phyloP scores from a whole-genome alignment of 1,284 basidiomycete genomes.

The Apiotrichum gamsii region DNA sequence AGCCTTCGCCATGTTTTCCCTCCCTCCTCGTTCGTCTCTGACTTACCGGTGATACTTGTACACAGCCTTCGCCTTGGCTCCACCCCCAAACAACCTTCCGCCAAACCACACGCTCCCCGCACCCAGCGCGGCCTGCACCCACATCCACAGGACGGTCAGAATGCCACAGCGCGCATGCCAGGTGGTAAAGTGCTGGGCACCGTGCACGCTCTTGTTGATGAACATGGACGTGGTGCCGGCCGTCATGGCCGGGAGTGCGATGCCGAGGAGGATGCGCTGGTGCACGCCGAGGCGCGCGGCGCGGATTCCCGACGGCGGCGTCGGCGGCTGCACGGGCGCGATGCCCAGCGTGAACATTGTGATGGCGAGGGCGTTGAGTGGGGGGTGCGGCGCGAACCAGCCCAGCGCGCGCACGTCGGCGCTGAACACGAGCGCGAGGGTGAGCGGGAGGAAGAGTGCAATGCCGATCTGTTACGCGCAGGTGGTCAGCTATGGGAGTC shows the following conservation, averaged over 20 bases:
- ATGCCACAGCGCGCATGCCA: slow-evolving; percentile 40
- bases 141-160: slow-evolving; percentile 30
- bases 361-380: slow-evolving; percentile 38
- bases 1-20: neutral
- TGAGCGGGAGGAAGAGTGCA: slow-evolving; percentile 33
- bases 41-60: slow-evolving; percentile 47
- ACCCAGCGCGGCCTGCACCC: slow-evolving; percentile 35
- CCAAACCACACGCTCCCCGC: slow-evolving; percentile 29
- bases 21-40: too few species aligned
- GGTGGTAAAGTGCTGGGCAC: slow-evolving; percentile 39
- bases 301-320: slow-evolving; percentile 20
- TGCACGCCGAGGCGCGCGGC: slow-evolving; percentile 34
- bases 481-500: slow-evolving; percentile 4
- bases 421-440: slow-evolving; percentile 31
- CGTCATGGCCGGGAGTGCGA: slow-evolving; percentile 33
- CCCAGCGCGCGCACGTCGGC: slow-evolving; percentile 19
- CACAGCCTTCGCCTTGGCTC: slow-evolving; percentile 30
- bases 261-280: slow-evolving; percentile 28
- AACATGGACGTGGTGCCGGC: slow-evolving; percentile 40
- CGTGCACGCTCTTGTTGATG: slow-evolving; percentile 42
- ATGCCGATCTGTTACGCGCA: slow-evolving; percentile 24
- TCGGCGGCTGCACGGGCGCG: slow-evolving; percentile 37
- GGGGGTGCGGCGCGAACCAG: slow-evolving; percentile 44
- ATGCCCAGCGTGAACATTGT: slow-evolving; percentile 36
- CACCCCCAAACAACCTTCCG: slow-evolving; percentile 29